Conservation (phyloP, 2,329 filamentous ascomycete species). For the Monilinia fructigena region DNA sequence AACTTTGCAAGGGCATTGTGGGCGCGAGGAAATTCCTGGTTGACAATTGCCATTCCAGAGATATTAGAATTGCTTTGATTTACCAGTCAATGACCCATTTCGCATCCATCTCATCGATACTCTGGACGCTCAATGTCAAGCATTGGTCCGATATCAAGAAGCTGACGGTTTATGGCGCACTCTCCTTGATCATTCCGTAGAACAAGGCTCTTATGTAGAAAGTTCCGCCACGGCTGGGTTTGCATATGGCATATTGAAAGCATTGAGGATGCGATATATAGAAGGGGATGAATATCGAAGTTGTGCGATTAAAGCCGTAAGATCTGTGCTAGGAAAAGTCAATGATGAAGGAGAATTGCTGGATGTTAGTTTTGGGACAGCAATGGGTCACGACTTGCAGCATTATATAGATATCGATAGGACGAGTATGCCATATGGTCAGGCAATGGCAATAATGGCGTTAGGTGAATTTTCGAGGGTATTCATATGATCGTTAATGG, state of each 20-base stretch:
- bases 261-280: slow-evolving; percentile 67
- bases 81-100: slow-evolving; percentile 59
- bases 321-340: slow-evolving; percentile 65
- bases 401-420: slow-evolving; percentile 75
- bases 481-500: slow-evolving; percentile 11
- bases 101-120: slow-evolving; percentile 57
- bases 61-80: slow-evolving; percentile 72
- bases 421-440: slow-evolving; percentile 82
- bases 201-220: slow-evolving; percentile 71
- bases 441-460: slow-evolving; percentile 82
- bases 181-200: slow-evolving; percentile 64
- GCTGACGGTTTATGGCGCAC: slow-evolving; percentile 70
- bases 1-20: slow-evolving; percentile 59
- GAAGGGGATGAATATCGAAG: slow-evolving; percentile 55
- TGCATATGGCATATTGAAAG: slow-evolving; percentile 76
- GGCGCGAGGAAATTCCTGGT: slow-evolving; percentile 67
- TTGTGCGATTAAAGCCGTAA: slow-evolving; percentile 63
- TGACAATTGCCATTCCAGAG: slow-evolving; percentile 81
- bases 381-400: slow-evolving; percentile 70
- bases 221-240: slow-evolving; percentile 78
- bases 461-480: slow-evolving; percentile 67
- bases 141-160: slow-evolving; percentile 60
- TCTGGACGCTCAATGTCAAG: slow-evolving; percentile 66
- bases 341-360: slow-evolving; percentile 66
- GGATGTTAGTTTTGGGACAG: slow-evolving; percentile 76